Evolutionary conservation across 192 early-diverging fungal species (phyloP).

Genomic region (Coemansia erecta): DNA sequence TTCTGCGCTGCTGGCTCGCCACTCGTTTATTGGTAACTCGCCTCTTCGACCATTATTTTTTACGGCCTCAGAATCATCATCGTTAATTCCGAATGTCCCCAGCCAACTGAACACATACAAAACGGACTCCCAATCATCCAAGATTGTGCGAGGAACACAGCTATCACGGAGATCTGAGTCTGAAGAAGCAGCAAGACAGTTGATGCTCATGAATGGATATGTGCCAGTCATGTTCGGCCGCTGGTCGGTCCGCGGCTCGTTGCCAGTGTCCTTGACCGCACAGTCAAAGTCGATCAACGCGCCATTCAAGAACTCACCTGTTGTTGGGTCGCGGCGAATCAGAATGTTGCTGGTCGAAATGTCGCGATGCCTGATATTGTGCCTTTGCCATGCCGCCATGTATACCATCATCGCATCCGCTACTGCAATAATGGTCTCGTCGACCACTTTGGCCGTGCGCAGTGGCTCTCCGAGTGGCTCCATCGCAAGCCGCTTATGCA

Average conservation of each 20-base stretch:
- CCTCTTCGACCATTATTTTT: no score
- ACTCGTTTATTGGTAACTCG: no score
- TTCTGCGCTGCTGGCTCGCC: no score
- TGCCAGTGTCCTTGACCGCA: background rate
- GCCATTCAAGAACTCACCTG: background rate
- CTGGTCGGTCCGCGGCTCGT: background rate
- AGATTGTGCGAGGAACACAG: no score
- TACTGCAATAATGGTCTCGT: conserved; percentile 1
- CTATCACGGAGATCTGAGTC: no score
- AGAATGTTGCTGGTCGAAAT: conserved; percentile 2
- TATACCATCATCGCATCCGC: conserved; percentile 1
- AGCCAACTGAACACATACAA: no score
- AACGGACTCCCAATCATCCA: no score
- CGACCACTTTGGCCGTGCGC: background rate
- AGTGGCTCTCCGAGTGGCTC: background rate
- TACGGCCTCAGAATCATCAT: no score
- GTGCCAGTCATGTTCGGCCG: background rate
- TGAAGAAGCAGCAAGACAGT: no score
- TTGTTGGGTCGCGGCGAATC: background rate
- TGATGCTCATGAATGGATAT: background rate
- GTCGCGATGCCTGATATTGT: background rate
- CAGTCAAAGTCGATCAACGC: conserved; percentile 1
- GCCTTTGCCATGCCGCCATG: background rate
- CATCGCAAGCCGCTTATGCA: background rate
- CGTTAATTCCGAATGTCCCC: no score